Conservation (phyloP, 805 yeast genomes). For the Starmera caribaea region DNA sequence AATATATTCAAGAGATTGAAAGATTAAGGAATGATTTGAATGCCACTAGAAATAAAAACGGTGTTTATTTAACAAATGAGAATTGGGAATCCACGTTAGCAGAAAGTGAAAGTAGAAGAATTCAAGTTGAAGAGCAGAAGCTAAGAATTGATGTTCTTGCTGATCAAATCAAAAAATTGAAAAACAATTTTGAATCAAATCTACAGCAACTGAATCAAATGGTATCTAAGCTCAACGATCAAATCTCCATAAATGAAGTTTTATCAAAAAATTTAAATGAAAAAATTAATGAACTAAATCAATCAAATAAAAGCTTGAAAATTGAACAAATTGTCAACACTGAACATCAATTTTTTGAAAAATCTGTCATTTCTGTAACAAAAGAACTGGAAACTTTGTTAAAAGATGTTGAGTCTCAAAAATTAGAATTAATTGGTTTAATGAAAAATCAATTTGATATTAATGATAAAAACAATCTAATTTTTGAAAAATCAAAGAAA, state of each 20-base stretch:
- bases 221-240: slow-evolving; percentile 8
- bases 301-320: slow-evolving; percentile 7
- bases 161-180: slow-evolving; percentile 32
- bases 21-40: slow-evolving; percentile 47
- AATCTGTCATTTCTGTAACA: slow-evolving; percentile 11
- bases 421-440: slow-evolving; percentile 11
- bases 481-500: slow-evolving; percentile 5
- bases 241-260: slow-evolving; percentile 5
- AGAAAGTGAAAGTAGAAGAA: slow-evolving; percentile 36
- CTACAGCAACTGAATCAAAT: slow-evolving; percentile 14
- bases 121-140: slow-evolving; percentile 41
- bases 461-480: slow-evolving; percentile 8
- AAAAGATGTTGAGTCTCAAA: slow-evolving; percentile 4
- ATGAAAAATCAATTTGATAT: slow-evolving; percentile 9
- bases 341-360: slow-evolving; percentile 13
- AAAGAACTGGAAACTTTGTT: slow-evolving; percentile 1
- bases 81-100: slow-evolving; percentile 37
- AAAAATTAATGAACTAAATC: slow-evolving; percentile 6
- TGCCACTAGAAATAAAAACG: slow-evolving; percentile 57
- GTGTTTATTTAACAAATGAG: slow-evolving; percentile 50
- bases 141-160: slow-evolving; percentile 37
- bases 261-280: slow-evolving; percentile 6
- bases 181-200: slow-evolving; percentile 30
- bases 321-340: slow-evolving; percentile 9
- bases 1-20: slow-evolving; percentile 46